Evolutionary conservation across 2,329 filamentous ascomycete species (phyloP), one percentile per base, ranked within the genome.

Genomic region (Akanthomyces lecanii): DNA sequence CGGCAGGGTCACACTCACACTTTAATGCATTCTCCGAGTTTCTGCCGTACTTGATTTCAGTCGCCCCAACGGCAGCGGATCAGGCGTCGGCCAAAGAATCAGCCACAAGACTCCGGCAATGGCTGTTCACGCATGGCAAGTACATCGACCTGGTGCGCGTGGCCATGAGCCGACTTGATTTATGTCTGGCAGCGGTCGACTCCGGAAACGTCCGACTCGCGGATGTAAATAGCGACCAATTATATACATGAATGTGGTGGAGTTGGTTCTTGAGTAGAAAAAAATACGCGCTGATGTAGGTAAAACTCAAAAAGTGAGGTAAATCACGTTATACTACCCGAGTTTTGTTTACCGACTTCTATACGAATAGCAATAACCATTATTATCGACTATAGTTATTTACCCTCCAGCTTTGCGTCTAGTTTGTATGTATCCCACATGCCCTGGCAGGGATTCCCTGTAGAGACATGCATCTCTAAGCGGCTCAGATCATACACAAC

Each of bases 371-470:
- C 4, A 30, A 30, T 6, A 30, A 4, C 6, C 28, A 5, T 5
- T 30, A 30, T 6, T 30, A 4, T 30, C 28, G 6, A 6, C 28
- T 30, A 30, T 6, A 30, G 28, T 30, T 30, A 6, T 30, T 30
- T 30, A 2, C 1, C 28, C 28, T 30, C 28, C 28, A 4, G 4
- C 28, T 30, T 30, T 30, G 28, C 6, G 28, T 30, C 21, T 23
- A 47, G 21, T 10, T 14, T 47, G 18, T 47, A 47, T 21, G 44
- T 47, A 5, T 47, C 44, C 44, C 44, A 47, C 21, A 18, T 14
- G 8, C n/a, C 67, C 53, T 70, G 63, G 58, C 68, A 70, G 6
- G 67, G 68, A n/a, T 67, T 66, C 1, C 68, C 68, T 50, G 68
- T 70, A 45, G 67, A 70, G 1, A 70, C 67, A 12, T 66, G 67